Conservation (phyloP, 345 rosid species). For the Syzygium aqueum region DNA sequence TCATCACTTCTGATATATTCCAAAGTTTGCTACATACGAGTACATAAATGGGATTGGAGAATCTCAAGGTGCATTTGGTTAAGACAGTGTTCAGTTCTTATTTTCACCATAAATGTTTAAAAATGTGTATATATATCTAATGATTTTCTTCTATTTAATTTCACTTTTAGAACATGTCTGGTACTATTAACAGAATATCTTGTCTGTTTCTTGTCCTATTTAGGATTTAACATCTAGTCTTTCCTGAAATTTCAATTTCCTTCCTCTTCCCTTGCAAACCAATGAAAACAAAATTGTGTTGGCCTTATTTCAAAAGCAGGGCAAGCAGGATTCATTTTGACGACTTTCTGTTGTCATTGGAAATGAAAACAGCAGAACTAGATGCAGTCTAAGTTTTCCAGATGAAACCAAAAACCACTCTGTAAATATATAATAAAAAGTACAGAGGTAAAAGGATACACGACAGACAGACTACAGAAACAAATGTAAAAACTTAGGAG, state of each 20-base stretch:
- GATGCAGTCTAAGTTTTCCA: neutral
- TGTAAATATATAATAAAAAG: neutral
- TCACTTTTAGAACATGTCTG: neutral
- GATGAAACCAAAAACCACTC: neutral
- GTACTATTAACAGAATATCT: neutral
- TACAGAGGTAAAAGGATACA: neutral
- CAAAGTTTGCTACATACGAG: neutral
- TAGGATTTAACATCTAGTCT: neutral
- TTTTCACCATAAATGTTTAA: neutral
- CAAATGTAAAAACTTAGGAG: neutral
- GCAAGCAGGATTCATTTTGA: neutral
- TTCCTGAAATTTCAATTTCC: neutral
- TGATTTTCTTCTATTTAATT: neutral
- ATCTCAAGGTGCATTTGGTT: neutral
- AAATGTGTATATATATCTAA: neutral
- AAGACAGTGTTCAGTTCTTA: neutral
- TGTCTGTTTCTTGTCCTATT: neutral
- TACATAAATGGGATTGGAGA: neutral
- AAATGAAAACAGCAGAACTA: neutral
- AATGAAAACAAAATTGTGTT: neutral
- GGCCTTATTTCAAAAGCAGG: neutral
- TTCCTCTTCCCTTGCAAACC: neutral
- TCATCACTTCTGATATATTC: neutral
- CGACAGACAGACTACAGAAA: neutral
- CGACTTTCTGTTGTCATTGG: neutral